A percentile compares a stretch with the other conserved stretches of the same genome.
Evolutionary conservation across 73 alveolate genomes (phyloP).

Genomic region (Tetrahymena thermophila): DNA sequence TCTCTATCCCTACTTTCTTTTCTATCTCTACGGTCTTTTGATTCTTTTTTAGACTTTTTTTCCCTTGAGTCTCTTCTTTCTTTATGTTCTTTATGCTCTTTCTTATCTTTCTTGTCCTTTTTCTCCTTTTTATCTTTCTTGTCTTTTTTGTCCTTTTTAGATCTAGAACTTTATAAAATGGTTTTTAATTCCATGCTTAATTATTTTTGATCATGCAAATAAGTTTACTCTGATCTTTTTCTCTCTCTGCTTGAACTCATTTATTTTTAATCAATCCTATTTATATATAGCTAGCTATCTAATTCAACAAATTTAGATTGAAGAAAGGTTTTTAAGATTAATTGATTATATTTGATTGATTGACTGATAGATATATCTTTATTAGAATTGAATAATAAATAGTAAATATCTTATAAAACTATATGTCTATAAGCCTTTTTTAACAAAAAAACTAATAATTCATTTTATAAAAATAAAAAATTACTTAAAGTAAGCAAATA

Average conservation of each 20-base stretch:
- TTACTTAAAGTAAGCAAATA: neutral
- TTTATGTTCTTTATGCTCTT: neutral
- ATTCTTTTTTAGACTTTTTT: neutral
- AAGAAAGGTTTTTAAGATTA: neutral
- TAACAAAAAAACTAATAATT: neutral
- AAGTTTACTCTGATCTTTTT: neutral
- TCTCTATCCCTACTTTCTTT: slow-evolving; percentile 17
- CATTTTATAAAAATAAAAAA: too few relatives aligned
- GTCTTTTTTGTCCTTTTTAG: slow-evolving; percentile 33
- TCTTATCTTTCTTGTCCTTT: slow-evolving; percentile 11
- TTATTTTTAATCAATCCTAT: neutral
- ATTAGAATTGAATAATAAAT: neutral
- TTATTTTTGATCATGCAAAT: neutral
- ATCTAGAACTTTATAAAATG: neutral
- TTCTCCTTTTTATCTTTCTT: slow-evolving; percentile 39
- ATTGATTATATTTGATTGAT: neutral
- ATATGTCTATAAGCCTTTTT: neutral
- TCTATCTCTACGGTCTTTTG: slow-evolving; percentile 5
- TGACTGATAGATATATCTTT: neutral
- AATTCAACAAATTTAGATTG: neutral
- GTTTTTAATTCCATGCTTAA: neutral
- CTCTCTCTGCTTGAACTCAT: neutral
- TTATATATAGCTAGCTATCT: neutral
- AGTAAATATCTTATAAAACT: neutral
- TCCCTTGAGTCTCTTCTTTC: neutral